Conservation (phyloP, 2,329 filamentous ascomycete genomes). For the Lithohypha guttulata region DNA sequence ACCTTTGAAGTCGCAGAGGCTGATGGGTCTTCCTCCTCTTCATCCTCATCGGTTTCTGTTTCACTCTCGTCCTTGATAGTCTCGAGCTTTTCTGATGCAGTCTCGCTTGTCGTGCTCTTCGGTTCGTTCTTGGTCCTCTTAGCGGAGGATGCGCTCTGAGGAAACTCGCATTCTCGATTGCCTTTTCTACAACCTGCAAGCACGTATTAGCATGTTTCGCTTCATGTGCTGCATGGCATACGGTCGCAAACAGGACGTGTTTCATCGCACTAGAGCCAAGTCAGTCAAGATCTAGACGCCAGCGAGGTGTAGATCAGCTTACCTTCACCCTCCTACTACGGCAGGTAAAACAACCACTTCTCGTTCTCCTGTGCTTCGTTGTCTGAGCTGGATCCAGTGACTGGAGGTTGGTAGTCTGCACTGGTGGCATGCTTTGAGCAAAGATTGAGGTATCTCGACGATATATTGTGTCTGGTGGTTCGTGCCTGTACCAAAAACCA, state of each 20-base stretch:
- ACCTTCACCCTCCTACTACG: conserved; percentile 75
- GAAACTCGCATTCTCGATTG: conserved; percentile 80
- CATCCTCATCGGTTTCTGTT: conserved; percentile 15
- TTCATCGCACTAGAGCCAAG: conserved; percentile 68
- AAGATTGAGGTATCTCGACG: conserved; percentile 25
- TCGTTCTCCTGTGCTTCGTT: conserved; percentile 74
- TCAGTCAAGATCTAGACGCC: conserved; percentile 5
- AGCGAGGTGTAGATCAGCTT: conserved; percentile 12
- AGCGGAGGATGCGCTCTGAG: conserved; percentile 50
- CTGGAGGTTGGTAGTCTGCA: conserved; percentile 31
- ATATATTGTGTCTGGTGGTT: conserved; percentile 23
- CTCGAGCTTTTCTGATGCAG: conserved; percentile 9
- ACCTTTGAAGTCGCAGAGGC: conserved; percentile 2
- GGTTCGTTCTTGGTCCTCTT: conserved; percentile 32
- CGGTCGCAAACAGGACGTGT: conserved; percentile 72
- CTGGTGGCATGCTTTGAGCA: conserved; percentile 16
- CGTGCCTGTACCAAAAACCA: conserved; percentile 34
- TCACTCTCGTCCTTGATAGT: conserved; percentile 22
- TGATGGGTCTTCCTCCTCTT: conserved; percentile 1
- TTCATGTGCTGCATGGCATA: conserved; percentile 29
- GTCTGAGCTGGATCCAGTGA: conserved; percentile 27
- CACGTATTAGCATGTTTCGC: conserved; percentile 8
- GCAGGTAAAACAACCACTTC: conserved; percentile 91
- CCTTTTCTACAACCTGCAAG: conserved; percentile 74
- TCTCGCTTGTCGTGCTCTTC: conserved; percentile 27